Evolutionary conservation across 768 basidiomycete genomes (phyloP).

Genomic region (Boletus speciosus): DNA sequence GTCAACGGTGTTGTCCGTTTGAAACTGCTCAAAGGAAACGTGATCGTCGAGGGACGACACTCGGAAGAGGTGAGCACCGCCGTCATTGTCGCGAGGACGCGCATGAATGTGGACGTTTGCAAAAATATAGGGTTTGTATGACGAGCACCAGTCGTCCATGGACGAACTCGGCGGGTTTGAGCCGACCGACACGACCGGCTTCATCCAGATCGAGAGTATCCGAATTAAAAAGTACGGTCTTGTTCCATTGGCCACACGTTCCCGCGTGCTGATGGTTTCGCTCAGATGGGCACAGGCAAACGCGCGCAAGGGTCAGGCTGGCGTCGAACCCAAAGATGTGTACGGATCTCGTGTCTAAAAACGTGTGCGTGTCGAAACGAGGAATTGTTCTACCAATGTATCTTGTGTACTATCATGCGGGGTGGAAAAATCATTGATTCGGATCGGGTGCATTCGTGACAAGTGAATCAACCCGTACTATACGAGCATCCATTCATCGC

Average conservation of each 20-base stretch:
- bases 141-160: conserved; percentile 95
- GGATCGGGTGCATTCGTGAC: too few relatives aligned
- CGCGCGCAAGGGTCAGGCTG: conserved; percentile 77
- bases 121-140: conserved; percentile 76
- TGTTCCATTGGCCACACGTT: not conserved
- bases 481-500: too few relatives aligned
- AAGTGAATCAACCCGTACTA: too few relatives aligned
- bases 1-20: conserved; percentile 92
- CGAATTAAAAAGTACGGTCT: conserved; percentile 87
- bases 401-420: conserved; percentile 2
- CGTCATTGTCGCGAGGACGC: not conserved
- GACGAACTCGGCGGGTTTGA: conserved; percentile 98
- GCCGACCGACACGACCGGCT: conserved; percentile 91
- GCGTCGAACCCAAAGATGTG: conserved; percentile 74
- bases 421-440: not conserved
- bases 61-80: conserved; percentile 66
- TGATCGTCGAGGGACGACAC: conserved; percentile 86
- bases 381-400: not conserved
- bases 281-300: conserved; percentile 84
- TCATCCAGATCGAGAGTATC: conserved; percentile 97
- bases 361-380: not conserved
- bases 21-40: conserved; percentile 95
- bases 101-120: not conserved
- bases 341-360: conserved; percentile 60
- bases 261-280: not conserved